Base-by-base conservation (phyloP, 176 grass and related monocot species). In the Poa annua region DNA sequence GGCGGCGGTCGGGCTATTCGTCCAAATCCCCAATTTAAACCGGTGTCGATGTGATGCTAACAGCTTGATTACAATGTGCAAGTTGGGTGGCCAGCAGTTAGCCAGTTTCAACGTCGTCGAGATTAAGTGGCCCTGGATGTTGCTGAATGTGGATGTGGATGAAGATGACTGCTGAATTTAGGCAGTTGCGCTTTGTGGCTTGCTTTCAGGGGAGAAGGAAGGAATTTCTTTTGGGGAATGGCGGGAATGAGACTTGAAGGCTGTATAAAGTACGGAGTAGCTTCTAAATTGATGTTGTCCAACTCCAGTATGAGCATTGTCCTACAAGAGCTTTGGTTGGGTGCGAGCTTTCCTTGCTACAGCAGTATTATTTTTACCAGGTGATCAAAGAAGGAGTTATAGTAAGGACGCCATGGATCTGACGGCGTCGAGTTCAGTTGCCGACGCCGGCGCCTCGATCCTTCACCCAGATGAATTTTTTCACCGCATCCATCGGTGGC, bases 171-270 rank as follows among this genome's bases (percentile, higher is more conserved):
- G 29, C 29, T 29, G 29, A 29, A 29, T 29, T 41, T 41, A 41
- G 39, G 7, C 39, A 8, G 7, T 41, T 41, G 1, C 8, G 39
- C 39, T 41, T 41, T 41, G 9, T 21, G 44, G 75, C 20, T 59
- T 81, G 49, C 82, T 75, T 88, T 70, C 10, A 45, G 11, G 44
- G 44, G 16, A 20, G 49, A 71, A 14, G 45, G 45, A 38, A 4
- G 47, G 11, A 55, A 50, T 33, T 25, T 33, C 19, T 25, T 15
- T 19, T 48, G 42, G 61, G 51, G 36, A n/a, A n/a, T n/a, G n/a
- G n/a, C n/a, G n/a, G n/a, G n/a, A n/a, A 71, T 26, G 80, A 89
- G 64, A 17, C 83, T 86, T 82, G 54, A 78, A 86, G 88, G 65
- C 53, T 64, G 72, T 11, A 48, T 54, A 81, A 85, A 86, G 83